Percentiles rank a stretch among this genome's conserved stretches.
These are phyloP conservation scores for Parsonsia alboflavescens DNA, from an alignment of 257 asterid genomes.

Conservation along the genomic window DNA sequence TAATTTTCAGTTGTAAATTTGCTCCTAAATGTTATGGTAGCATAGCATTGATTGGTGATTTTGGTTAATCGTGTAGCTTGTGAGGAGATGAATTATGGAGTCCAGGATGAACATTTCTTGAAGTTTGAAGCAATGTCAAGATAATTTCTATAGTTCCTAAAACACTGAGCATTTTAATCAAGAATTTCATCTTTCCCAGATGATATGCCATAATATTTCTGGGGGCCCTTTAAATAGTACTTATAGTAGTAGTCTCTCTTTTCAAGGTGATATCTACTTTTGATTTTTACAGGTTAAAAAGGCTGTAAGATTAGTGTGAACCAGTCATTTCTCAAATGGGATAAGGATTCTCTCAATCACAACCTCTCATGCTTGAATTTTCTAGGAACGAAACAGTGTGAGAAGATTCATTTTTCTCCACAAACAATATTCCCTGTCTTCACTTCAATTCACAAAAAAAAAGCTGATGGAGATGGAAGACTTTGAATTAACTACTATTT, in stretches of 20 bases:
- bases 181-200: background rate
- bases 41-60: background rate
- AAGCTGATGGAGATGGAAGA: background rate
- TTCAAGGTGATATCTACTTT: background rate
- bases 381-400: background rate
- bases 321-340: background rate
- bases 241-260: background rate
- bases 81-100: background rate
- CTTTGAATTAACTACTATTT: background rate
- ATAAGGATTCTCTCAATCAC: background rate
- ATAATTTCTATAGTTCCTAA: background rate
- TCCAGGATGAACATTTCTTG: too few species aligned
- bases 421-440: slow-evolving; percentile 5
- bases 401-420: background rate
- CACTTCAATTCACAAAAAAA: background rate
- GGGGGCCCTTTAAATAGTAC: background rate
- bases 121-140: background rate
- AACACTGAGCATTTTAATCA: background rate
- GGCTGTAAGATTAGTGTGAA: background rate
- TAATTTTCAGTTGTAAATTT: background rate
- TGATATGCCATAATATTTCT: background rate
- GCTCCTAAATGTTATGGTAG: background rate
- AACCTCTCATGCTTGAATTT: background rate
- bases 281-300: background rate
- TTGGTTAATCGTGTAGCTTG: background rate